A percentile compares a stretch with the other conserved stretches of the same genome.
Conservation (phyloP, 1,284 basidiomycete genomes). For the Hemileia vastatrix region DNA sequence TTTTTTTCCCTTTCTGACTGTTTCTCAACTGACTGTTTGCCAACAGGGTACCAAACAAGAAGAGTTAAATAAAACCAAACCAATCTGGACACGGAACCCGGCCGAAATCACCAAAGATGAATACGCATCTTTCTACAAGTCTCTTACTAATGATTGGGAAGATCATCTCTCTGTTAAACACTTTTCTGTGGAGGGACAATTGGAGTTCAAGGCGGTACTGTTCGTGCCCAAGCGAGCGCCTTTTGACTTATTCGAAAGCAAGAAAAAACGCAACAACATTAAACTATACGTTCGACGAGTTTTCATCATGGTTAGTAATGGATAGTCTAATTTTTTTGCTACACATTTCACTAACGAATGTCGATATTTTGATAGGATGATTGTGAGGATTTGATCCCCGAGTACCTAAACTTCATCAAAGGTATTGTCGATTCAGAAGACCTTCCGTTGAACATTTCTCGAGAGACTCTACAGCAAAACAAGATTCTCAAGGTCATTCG, state of each 20-base stretch:
- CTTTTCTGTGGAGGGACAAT: conserved; percentile 99
- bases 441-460: conserved; percentile 98
- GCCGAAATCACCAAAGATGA: conserved; percentile 83
- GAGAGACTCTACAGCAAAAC: conserved; percentile 99
- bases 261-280: conserved; percentile 99
- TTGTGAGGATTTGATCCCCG: conserved; percentile 98
- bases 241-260: conserved; percentile 98
- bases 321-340: not conserved
- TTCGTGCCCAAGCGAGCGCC: conserved; percentile 94
- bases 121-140: conserved; percentile 98
- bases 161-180: conserved; percentile 99
- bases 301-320: conserved; percentile 70
- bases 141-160: conserved; percentile 99
- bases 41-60: conserved; percentile 72
- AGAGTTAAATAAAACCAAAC: conserved; percentile 99
- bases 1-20: not conserved
- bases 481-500: conserved; percentile 99
- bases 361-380: conserved; percentile 55
- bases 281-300: conserved; percentile 99
- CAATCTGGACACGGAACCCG: conserved; percentile 98
- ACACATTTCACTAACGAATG: not conserved
- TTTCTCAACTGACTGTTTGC: conserved; percentile 27
- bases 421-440: conserved; percentile 99
- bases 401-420: conserved; percentile 99
- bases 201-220: conserved; percentile 99